These are phyloP conservation scores for Oemleria cerasiformis DNA, from an alignment of 306 rosid species.

Conservation along the genomic window DNA sequence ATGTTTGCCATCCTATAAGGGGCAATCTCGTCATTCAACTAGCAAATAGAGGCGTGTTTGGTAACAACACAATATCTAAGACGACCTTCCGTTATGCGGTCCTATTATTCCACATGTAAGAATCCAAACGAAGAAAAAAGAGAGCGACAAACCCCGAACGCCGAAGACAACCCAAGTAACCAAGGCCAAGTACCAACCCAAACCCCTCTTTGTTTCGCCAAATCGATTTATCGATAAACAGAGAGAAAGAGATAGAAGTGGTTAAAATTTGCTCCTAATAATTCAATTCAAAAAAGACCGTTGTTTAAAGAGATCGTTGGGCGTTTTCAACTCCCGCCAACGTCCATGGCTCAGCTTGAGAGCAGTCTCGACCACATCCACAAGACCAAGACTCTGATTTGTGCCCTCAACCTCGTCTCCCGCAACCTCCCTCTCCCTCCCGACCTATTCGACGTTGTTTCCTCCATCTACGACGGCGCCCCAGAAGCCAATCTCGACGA, in stretches of 20 bases:
- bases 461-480: constrained; percentile 48
- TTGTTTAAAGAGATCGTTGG: constrained; percentile 31
- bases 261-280: too few species aligned
- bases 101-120: not conserved
- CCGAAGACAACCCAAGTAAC: constrained; percentile 30
- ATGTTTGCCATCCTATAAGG: not conserved
- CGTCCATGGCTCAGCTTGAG: constrained; percentile 60
- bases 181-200: not conserved
- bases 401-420: constrained; percentile 84
- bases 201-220: constrained; percentile 15
- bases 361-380: constrained; percentile 38
- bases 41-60: constrained; percentile 32
- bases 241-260: constrained; percentile 22
- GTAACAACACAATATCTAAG: not conserved
- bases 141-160: constrained; percentile 28
- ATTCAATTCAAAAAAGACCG: constrained; percentile 29
- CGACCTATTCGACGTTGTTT: constrained; percentile 68
- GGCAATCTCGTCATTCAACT: constrained; percentile 3
- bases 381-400: constrained; percentile 69
- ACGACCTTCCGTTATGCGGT: not conserved
- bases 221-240: constrained; percentile 21
- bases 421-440: constrained; percentile 90
- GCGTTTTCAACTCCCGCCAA: constrained; percentile 66
- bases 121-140: constrained; percentile 14
- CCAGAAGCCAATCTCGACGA: not conserved